Evolutionary conservation across 2,329 filamentous ascomycete species (phyloP).

Genomic region (Fusarium verticillioides): DNA sequence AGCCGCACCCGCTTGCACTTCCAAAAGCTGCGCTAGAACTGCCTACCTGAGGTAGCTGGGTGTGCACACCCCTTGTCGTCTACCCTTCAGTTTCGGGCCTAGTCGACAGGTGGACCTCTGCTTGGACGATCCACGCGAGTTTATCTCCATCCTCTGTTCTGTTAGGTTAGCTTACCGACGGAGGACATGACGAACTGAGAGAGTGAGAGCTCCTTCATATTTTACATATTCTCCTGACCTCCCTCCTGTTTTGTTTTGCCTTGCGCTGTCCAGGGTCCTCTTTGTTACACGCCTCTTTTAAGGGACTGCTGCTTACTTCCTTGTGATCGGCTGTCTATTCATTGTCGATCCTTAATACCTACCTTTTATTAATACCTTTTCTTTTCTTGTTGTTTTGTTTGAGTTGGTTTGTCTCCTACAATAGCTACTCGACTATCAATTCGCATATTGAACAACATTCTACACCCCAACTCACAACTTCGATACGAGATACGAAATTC

Average conservation of each 20-base stretch:
- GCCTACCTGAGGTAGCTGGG: not conserved
- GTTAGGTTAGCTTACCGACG: not conserved
- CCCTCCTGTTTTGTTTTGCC: conserved; percentile 11
- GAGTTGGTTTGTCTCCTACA: conserved; percentile 2
- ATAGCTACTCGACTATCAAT: conserved; percentile 1
- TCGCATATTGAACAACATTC: conserved; percentile 1
- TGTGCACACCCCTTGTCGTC: conserved; percentile 22
- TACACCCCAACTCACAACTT: not conserved
- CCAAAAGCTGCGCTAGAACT: conserved; percentile 28
- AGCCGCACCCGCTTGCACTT: conserved; percentile 32
- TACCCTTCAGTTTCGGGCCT: conserved; percentile 30
- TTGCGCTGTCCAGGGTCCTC: not conserved
- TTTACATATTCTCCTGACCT: conserved; percentile 29
- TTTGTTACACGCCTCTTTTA: conserved; percentile 20
- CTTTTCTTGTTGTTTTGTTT: conserved; percentile 8
- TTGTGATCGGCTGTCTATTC: conserved; percentile 17
- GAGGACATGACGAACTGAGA: conserved; percentile 19
- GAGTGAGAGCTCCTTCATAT: conserved; percentile 14
- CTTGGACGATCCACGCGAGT: conserved; percentile 28
- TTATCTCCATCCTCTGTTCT: conserved; percentile 35
- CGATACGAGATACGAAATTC: conserved; percentile 6
- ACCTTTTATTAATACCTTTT: conserved; percentile 31
- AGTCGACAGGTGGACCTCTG: conserved; percentile 15
- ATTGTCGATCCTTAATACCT: conserved; percentile 41
- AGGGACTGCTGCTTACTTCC: not conserved